These are phyloP conservation scores for Verticillium dahliae DNA, from an alignment of 2,329 filamentous ascomycete genomes.

Conservation along the genomic window DNA sequence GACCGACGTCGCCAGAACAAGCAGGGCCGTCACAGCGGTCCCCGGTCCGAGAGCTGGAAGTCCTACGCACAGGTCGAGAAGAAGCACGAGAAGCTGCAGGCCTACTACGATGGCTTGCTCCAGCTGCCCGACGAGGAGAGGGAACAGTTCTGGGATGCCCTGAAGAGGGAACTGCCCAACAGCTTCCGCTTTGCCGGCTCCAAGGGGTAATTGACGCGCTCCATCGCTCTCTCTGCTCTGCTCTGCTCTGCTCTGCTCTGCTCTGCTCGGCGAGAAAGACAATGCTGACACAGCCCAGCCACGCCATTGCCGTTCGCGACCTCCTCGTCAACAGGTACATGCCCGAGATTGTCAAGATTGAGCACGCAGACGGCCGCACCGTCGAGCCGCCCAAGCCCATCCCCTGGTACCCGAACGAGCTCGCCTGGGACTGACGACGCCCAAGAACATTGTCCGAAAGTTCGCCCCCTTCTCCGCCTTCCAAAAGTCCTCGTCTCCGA, in stretches of 20 bases:
- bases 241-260: too few relatives aligned
- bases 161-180: constrained; percentile 84
- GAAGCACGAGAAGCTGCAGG: constrained; percentile 77
- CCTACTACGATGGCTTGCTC: constrained; percentile 75
- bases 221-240: too few relatives aligned
- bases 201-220: constrained; percentile 57
- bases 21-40: background rate
- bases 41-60: constrained; percentile 11
- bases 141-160: constrained; percentile 73
- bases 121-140: constrained; percentile 74
- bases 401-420: constrained; percentile 86
- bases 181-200: constrained; percentile 97
- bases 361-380: constrained; percentile 71
- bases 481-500: constrained; percentile 95
- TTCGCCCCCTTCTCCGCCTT: constrained; percentile 92
- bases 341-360: constrained; percentile 79
- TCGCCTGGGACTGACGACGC: constrained; percentile 96
- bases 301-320: constrained; percentile 87
- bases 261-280: background rate
- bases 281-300: constrained; percentile 40
- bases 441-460: constrained; percentile 90
- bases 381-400: constrained; percentile 80
- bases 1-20: background rate
- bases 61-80: constrained; percentile 60
- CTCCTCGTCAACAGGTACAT: constrained; percentile 85